These are phyloP conservation scores for Neurospora sp. DNA, from an alignment of 495 filamentous ascomycete genomes.

Conservation along the genomic window DNA sequence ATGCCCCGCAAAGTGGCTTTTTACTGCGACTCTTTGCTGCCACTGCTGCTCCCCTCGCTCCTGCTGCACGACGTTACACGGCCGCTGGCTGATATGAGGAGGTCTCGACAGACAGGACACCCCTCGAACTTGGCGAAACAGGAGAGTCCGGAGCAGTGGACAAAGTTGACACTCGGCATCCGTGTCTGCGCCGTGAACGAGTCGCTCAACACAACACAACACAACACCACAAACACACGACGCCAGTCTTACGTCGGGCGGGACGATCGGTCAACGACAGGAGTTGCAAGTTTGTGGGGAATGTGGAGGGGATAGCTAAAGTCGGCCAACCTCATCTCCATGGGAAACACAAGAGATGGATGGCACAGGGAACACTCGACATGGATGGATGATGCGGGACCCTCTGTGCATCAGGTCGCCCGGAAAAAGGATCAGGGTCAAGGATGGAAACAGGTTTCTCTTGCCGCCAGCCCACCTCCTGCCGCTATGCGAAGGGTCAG, in stretches of 20 bases:
- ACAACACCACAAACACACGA: not conserved
- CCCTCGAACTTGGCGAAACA: not conserved
- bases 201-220: not conserved
- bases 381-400: not conserved
- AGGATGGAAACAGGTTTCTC: not conserved
- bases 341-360: not conserved
- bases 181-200: not conserved
- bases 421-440: not conserved
- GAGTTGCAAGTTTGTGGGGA: not conserved
- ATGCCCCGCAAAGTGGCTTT: not conserved
- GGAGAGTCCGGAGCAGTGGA: not conserved
- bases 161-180: not conserved
- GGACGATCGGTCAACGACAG: not conserved
- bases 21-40: not conserved
- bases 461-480: not conserved
- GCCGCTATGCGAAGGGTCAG: not conserved
- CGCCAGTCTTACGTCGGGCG: not conserved
- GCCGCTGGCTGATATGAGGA: not conserved
- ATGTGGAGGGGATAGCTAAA: not conserved
- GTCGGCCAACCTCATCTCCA: not conserved
- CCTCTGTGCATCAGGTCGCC: not conserved
- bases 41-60: not conserved
- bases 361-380: not conserved
- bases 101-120: not conserved
- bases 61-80: not conserved